Percentiles rank a stretch among this genome's conserved stretches.
Evolutionary conservation across 139 green algal species (phyloP).

Genomic region (Yamagishiella unicocca): DNA sequence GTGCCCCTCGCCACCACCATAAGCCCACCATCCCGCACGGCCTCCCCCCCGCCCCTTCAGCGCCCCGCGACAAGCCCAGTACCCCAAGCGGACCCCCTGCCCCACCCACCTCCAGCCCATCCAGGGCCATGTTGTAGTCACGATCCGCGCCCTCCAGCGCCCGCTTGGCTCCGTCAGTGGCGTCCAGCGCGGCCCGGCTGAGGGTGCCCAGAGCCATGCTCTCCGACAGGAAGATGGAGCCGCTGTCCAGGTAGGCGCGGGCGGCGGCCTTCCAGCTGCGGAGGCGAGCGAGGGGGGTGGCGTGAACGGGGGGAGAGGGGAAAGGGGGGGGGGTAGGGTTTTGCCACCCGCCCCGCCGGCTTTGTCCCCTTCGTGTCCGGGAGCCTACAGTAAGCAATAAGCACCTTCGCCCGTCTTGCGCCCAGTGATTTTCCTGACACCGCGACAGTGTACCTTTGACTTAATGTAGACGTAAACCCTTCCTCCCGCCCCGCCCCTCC

Average conservation of each 20-base stretch:
- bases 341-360: too few species aligned
- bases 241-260: conserved; percentile 45
- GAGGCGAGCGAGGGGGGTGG: neutral
- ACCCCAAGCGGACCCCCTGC: neutral
- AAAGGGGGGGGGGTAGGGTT: too few species aligned
- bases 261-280: conserved; percentile 52
- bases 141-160: conserved; percentile 45
- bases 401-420: too few species aligned
- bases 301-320: neutral
- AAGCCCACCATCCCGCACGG: too few species aligned
- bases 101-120: conserved; percentile 28
- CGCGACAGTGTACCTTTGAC: too few species aligned
- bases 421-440: too few species aligned
- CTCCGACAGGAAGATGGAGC: conserved; percentile 43
- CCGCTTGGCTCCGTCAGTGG: conserved; percentile 27
- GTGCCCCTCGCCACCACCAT: too few species aligned
- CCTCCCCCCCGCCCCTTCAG: neutral
- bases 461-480: too few species aligned
- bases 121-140: conserved; percentile 58
- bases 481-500: too few species aligned
- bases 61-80: neutral
- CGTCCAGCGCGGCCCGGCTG: conserved; percentile 20
- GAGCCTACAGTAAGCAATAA: too few species aligned
- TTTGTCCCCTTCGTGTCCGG: too few species aligned
- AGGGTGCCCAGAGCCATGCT: conserved; percentile 22